A percentile compares a stretch with the other conserved stretches of the same genome.
Evolutionary conservation across 2,329 filamentous ascomycete genomes (phyloP).

Genomic region (Claviceps sp.): DNA sequence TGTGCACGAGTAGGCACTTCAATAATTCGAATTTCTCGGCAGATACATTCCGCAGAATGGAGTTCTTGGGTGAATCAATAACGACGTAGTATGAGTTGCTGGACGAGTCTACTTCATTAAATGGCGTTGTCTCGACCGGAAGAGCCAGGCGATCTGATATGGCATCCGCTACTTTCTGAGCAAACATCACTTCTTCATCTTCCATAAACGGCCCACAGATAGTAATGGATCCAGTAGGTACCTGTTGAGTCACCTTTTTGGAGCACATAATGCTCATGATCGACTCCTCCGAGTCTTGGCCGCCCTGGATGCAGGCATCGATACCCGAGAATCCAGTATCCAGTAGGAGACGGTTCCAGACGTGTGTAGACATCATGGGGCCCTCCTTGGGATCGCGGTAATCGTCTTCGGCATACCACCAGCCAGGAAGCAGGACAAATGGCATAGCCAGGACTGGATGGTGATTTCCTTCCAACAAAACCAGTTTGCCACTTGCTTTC

Average conservation of each 20-base stretch:
- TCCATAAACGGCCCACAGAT: constrained; percentile 1
- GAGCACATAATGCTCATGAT: constrained; percentile 3
- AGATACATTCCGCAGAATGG: background rate
- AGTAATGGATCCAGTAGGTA: background rate
- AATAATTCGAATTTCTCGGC: constrained; percentile 3
- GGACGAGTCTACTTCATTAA: constrained; percentile 1
- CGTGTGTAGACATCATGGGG: background rate
- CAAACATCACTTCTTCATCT: constrained; percentile 2
- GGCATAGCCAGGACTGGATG: background rate
- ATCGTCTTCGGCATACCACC: constrained; percentile 4
- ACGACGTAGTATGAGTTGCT: constrained; percentile 1
- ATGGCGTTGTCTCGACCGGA: background rate
- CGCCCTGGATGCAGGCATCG: constrained; percentile 1
- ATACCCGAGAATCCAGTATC: constrained; percentile 6
- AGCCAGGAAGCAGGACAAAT: constrained; percentile 7
- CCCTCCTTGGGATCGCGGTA: constrained; percentile 4
- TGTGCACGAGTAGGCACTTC: constrained; percentile 2
- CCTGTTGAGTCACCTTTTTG: background rate
- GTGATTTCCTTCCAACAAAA: constrained; percentile 6
- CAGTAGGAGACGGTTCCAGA: constrained; percentile 4
- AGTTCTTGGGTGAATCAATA: background rate
- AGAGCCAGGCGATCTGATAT: background rate
- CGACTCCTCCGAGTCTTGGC: background rate
- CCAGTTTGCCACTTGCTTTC: constrained; percentile 5
- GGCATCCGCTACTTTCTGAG: constrained; percentile 1